Conservation (phyloP, 768 basidiomycete genomes). For the Cystobasidium ongulense region DNA sequence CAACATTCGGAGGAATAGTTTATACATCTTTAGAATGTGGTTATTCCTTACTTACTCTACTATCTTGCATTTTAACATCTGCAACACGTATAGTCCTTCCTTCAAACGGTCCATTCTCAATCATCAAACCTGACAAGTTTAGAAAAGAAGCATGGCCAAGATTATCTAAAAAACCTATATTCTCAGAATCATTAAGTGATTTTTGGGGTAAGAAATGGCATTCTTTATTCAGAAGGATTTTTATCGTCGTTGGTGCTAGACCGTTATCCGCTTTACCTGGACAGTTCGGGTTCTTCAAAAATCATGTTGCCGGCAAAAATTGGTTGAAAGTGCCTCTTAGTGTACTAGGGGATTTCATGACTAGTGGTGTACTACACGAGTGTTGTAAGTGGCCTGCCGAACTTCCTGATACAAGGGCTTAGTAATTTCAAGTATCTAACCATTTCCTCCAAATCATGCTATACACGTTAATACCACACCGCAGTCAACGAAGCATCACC, state of each 20-base stretch:
- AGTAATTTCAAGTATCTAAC: neutral
- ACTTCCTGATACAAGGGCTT: neutral
- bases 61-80: neutral
- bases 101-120: neutral
- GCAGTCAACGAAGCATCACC: slow-evolving; percentile 29
- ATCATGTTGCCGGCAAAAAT: neutral
- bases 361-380: slow-evolving; percentile 20
- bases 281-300: neutral
- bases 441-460: neutral
- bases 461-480: too few species aligned
- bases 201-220: slow-evolving; percentile 28
- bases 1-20: neutral
- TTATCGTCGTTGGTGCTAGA: neutral
- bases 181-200: slow-evolving; percentile 3
- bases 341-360: slow-evolving; percentile 7
- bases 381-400: neutral
- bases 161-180: neutral
- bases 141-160: slow-evolving; percentile 20
- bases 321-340: neutral
- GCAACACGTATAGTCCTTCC: neutral
- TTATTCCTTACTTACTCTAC: slow-evolving; percentile 4
- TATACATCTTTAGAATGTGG: slow-evolving; percentile 19
- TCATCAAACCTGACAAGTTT: neutral
- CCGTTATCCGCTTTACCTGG: neutral
- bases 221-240: slow-evolving; percentile 17